These are phyloP conservation scores for Onygenales sp. DNA, from an alignment of 2,329 filamentous ascomycete genomes.

Conservation along the genomic window DNA sequence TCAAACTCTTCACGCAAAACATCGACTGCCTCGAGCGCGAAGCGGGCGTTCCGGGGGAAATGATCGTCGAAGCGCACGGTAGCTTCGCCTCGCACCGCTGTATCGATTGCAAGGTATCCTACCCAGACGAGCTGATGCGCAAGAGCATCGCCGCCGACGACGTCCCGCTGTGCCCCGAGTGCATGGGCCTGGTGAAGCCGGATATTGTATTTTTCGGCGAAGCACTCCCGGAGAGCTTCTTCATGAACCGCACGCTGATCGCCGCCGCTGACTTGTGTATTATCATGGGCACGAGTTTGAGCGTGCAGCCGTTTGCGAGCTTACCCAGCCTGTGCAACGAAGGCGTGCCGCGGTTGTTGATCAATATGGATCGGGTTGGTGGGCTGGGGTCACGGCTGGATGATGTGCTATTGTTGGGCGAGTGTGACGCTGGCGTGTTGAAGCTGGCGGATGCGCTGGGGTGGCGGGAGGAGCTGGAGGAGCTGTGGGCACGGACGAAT, in stretches of 20 bases:
- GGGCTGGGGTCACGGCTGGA: slow-evolving; percentile 66
- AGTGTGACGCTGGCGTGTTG: slow-evolving; percentile 74
- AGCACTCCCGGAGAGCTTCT: slow-evolving; percentile 56
- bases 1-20: slow-evolving; percentile 92
- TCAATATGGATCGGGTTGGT: slow-evolving; percentile 80
- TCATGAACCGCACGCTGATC: slow-evolving; percentile 46
- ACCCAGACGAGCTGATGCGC: slow-evolving; percentile 65
- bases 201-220: slow-evolving; percentile 95
- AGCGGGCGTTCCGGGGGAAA: slow-evolving; percentile 71
- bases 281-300: slow-evolving; percentile 79
- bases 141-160: slow-evolving; percentile 55
- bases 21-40: slow-evolving; percentile 89
- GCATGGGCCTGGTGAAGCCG: slow-evolving; percentile 76
- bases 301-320: slow-evolving; percentile 80
- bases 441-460: slow-evolving; percentile 70
- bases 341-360: slow-evolving; percentile 64
- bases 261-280: slow-evolving; percentile 65
- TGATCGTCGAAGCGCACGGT: slow-evolving; percentile 88
- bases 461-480: slow-evolving; percentile 77
- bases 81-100: slow-evolving; percentile 88
- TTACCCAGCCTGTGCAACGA: slow-evolving; percentile 57
- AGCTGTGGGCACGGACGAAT: slow-evolving; percentile 60
- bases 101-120: slow-evolving; percentile 71
- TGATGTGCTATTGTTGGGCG: slow-evolving; percentile 73
- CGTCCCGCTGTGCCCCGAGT: slow-evolving; percentile 63